phyloP scores from a whole-genome alignment of 2,329 filamentous ascomycete genomes.

The Fusarium sp. region DNA sequence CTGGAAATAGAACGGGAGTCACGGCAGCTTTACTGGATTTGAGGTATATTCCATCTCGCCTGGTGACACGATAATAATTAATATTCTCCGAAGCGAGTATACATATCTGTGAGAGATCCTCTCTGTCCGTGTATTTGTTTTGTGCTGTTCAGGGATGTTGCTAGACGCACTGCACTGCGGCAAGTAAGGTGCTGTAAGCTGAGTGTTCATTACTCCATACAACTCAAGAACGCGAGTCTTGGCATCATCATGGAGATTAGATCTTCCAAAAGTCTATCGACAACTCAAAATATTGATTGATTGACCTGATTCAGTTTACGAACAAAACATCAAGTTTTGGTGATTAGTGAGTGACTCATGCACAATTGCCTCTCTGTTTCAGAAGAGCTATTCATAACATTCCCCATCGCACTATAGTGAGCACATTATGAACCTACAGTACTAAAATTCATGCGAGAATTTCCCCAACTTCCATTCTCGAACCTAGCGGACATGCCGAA shows the following conservation, averaged over 20 bases:
- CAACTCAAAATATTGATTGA: slow-evolving; percentile 13
- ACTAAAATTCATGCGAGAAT: slow-evolving; percentile 6
- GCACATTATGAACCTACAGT: neutral
- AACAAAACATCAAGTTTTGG: neutral
- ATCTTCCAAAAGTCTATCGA: slow-evolving; percentile 6
- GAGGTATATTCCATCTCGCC: slow-evolving; percentile 3
- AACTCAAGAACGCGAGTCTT: slow-evolving; percentile 23
- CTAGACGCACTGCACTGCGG: neutral
- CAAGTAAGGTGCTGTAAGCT: slow-evolving; percentile 10
- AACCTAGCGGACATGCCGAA: slow-evolving; percentile 13
- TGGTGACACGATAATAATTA: neutral
- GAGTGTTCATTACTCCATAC: neutral
- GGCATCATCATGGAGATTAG: slow-evolving; percentile 26
- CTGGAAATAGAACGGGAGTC: slow-evolving; percentile 5
- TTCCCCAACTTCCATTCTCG: neutral
- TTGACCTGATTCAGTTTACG: slow-evolving; percentile 6
- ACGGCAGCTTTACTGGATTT: slow-evolving; percentile 2
- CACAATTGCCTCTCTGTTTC: slow-evolving; percentile 11
- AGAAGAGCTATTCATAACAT: slow-evolving; percentile 16
- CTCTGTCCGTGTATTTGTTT: neutral
- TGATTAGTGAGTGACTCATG: neutral
- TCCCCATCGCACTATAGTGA: slow-evolving; percentile 19
- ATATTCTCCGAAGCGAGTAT: slow-evolving; percentile 3
- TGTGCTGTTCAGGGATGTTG: slow-evolving; percentile 4
- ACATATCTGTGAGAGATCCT: neutral